Evolutionary conservation across 2,329 filamentous ascomycete species (phyloP).

Genomic region (Colletotrichum paranaense): DNA sequence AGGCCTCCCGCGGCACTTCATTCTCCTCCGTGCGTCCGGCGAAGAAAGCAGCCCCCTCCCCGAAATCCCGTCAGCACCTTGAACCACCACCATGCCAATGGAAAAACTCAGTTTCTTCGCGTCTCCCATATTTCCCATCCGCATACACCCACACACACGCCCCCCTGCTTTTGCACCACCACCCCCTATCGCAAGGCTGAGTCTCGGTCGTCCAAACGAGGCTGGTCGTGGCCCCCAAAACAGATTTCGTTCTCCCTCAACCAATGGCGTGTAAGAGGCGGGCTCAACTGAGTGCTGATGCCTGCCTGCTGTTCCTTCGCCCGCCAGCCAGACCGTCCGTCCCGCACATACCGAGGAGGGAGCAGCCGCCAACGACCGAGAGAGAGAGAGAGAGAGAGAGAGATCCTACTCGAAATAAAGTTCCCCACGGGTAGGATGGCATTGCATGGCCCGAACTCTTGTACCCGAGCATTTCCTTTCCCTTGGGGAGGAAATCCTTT

Average conservation of each 20-base stretch:
- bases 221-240: constrained; percentile 12
- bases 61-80: constrained; percentile 8
- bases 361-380: background rate
- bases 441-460: background rate
- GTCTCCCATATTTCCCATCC: background rate
- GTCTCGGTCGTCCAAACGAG: constrained; percentile 4
- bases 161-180: background rate
- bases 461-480: background rate
- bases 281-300: background rate
- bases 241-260: background rate
- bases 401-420: constrained; percentile 12
- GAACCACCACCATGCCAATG: background rate
- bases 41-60: background rate
- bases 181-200: background rate
- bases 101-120: background rate
- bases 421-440: background rate
- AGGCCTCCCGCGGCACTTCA: background rate
- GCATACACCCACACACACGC: no score
- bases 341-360: background rate
- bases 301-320: background rate
- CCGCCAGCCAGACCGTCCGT: no score
- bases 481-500: background rate
- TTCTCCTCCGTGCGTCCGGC: background rate
- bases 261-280: constrained; percentile 35
- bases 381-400: background rate